Evolutionary conservation across 192 early-diverging fungal genomes (phyloP).

Genomic region (Gonapodya prolifera): DNA sequence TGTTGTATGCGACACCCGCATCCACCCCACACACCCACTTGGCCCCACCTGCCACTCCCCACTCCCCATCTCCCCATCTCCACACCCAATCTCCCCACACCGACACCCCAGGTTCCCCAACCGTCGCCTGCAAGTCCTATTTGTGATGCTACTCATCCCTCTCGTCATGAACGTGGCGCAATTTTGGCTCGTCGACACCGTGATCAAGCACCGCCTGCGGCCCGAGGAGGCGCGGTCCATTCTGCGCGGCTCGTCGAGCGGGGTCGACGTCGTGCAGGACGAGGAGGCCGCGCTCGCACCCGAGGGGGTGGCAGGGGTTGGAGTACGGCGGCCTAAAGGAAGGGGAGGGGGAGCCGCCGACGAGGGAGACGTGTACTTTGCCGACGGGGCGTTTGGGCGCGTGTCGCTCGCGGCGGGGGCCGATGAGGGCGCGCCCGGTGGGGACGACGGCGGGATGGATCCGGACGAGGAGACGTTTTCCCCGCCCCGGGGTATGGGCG

Average conservation of each 20-base stretch:
- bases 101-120: not conserved
- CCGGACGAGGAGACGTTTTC: not conserved
- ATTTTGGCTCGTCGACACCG: conserved; percentile 4
- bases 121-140: not conserved
- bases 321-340: no score
- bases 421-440: no score
- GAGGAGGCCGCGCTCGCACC: no score
- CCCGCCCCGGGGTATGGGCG: no score
- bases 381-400: not conserved
- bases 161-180: conserved; percentile 4
- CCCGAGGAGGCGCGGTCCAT: not conserved
- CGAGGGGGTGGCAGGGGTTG: no score
- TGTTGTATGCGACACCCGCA: not conserved
- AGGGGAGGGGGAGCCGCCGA: no score
- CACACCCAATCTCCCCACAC: not conserved
- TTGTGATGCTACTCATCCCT: conserved; percentile 1
- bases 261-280: no score
- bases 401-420: not conserved
- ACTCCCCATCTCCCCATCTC: not conserved
- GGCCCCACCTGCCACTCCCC: not conserved
- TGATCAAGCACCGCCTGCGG: not conserved
- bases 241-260: no score
- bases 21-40: not conserved
- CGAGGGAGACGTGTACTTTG: not conserved
- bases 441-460: not conserved